Conservation (phyloP, 495 filamentous ascomycete genomes). For the Lasiosphaeris hirsuta region DNA sequence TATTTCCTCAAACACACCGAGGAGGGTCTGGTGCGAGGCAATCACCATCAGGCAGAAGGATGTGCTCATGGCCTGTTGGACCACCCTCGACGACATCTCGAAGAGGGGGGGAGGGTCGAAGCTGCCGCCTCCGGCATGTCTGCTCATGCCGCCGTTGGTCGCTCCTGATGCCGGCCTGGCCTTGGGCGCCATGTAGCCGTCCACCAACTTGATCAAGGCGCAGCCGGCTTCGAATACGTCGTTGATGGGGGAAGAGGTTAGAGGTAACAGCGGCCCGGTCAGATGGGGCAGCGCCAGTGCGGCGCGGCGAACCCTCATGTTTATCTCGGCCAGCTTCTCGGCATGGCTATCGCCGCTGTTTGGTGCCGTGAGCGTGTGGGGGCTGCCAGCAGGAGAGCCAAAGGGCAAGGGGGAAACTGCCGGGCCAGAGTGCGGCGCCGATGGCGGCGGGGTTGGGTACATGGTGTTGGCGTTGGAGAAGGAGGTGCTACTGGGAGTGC, state of each 20-base stretch:
- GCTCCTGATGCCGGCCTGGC: background rate
- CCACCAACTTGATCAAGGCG: constrained; percentile 16
- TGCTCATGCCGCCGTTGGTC: no score
- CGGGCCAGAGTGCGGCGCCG: background rate
- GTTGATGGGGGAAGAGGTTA: constrained; percentile 12
- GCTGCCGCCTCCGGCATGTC: no score
- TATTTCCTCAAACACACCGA: constrained; percentile 17
- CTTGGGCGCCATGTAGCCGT: background rate
- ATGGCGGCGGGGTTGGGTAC: constrained; percentile 1
- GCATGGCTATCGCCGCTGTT: background rate
- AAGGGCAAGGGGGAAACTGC: background rate
- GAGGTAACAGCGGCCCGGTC: background rate
- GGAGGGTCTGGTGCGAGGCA: constrained; percentile 13
- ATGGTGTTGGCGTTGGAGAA: background rate
- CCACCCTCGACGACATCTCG: background rate
- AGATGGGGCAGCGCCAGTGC: background rate
- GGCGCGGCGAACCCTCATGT: background rate
- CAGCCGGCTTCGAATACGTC: constrained; percentile 16
- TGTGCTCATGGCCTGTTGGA: constrained; percentile 7
- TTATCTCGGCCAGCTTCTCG: constrained; percentile 4
- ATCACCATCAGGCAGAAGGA: constrained; percentile 9
- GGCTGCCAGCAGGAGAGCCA: no score
- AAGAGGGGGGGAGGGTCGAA: no score
- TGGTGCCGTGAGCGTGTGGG: background rate
- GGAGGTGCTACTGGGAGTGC: background rate